These are phyloP conservation scores for Periglandula ipomoeae DNA, from an alignment of 2,329 filamentous ascomycete genomes.

Conservation along the genomic window DNA sequence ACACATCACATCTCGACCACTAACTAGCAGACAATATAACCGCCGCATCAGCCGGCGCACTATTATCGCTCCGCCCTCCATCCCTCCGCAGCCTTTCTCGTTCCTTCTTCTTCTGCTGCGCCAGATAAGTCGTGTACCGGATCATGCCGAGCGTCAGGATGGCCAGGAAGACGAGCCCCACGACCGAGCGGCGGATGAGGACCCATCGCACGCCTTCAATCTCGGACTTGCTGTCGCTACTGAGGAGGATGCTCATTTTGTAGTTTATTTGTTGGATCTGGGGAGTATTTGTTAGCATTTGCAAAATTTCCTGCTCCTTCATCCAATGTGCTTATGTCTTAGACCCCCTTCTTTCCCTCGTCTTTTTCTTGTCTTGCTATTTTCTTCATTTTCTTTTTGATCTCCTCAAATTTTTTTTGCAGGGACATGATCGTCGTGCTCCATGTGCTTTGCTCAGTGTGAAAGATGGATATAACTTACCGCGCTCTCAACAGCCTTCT, in stretches of 20 bases:
- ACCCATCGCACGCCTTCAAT: slow-evolving; percentile 91
- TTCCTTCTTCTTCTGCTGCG: slow-evolving; percentile 39
- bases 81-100: slow-evolving; percentile 34
- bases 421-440: too few relatives aligned
- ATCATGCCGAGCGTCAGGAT: slow-evolving; percentile 50
- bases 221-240: slow-evolving; percentile 83
- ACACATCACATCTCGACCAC: slow-evolving; percentile 5
- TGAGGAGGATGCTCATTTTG: slow-evolving; percentile 84
- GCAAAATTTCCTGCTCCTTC: too few relatives aligned
- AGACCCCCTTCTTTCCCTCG: not conserved
- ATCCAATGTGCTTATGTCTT: too few relatives aligned
- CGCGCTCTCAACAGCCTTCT: slow-evolving; percentile 72
- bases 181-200: slow-evolving; percentile 52
- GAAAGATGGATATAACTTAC: too few relatives aligned
- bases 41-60: slow-evolving; percentile 41
- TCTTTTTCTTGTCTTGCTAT: not conserved
- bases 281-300: not conserved
- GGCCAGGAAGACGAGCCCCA: slow-evolving; percentile 59
- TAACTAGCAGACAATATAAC: slow-evolving; percentile 50
- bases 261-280: slow-evolving; percentile 92
- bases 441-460: too few relatives aligned
- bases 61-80: slow-evolving; percentile 36
- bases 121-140: slow-evolving; percentile 49
- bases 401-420: too few relatives aligned
- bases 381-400: not conserved